Conservation (phyloP, 805 yeast genomes). For the Cephaloascus fragrans region DNA sequence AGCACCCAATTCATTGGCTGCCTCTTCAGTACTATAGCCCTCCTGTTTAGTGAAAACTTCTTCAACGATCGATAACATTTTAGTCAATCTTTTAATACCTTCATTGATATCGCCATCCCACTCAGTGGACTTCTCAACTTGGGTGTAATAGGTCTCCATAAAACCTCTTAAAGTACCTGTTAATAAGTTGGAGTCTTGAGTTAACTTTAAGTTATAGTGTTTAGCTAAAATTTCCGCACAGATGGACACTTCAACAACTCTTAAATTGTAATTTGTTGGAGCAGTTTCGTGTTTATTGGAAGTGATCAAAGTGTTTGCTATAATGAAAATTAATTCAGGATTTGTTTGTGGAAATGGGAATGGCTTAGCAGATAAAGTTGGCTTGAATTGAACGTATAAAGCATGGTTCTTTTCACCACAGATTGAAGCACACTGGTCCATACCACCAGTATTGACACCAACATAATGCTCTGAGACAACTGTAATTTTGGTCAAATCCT, state of each 20-base stretch:
- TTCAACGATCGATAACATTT: conserved; percentile 35
- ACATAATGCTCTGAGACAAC: conserved; percentile 61
- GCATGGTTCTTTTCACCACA: conserved; percentile 53
- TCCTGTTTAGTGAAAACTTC: conserved; percentile 22
- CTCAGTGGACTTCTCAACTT: conserved; percentile 12
- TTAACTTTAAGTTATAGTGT: conserved; percentile 29
- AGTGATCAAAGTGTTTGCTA: conserved; percentile 52
- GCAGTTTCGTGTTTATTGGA: conserved; percentile 65
- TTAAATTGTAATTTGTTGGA: conserved; percentile 56
- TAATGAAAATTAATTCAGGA: conserved; percentile 41
- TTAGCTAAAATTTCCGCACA: conserved; percentile 53
- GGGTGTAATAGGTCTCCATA: conserved; percentile 37
- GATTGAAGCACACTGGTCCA: conserved; percentile 69
- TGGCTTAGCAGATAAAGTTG: conserved; percentile 44
- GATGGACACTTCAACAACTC: conserved; percentile 66
- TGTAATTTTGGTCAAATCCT: conserved; percentile 48
- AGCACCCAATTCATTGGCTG: conserved; percentile 30
- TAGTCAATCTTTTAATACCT: conserved; percentile 28
- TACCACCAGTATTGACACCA: conserved; percentile 72
- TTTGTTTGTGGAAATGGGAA: conserved; percentile 39
- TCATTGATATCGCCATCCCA: conserved; percentile 37
- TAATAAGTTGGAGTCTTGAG: conserved; percentile 38
- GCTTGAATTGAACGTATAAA: conserved; percentile 50
- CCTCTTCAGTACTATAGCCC: conserved; percentile 43
- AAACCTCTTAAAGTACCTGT: conserved; percentile 61